These are phyloP conservation scores for Salvia hispanica DNA, from an alignment of 257 asterid species.

Conservation along the genomic window DNA sequence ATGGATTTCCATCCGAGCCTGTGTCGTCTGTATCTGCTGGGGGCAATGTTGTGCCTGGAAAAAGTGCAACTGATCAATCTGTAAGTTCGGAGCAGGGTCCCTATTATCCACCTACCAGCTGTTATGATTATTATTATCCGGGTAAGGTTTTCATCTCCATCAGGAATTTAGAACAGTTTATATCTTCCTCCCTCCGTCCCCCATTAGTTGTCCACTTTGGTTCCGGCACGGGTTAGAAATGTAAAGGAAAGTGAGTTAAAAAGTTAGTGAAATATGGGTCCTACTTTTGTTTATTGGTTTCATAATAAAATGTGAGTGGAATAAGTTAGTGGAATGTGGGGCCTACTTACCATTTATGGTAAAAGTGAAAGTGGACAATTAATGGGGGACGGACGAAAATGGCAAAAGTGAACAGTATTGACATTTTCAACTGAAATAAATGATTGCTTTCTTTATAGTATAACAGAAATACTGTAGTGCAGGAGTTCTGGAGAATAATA, in stretches of 20 bases:
- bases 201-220: too few relatives aligned
- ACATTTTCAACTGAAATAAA: background rate
- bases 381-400: too few relatives aligned
- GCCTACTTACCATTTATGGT: too few relatives aligned
- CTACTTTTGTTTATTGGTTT: too few relatives aligned
- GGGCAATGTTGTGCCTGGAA: conserved; percentile 43
- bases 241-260: too few relatives aligned
- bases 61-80: conserved; percentile 38
- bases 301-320: too few relatives aligned
- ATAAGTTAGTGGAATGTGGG: too few relatives aligned
- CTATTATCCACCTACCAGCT: conserved; percentile 56
- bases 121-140: conserved; percentile 62
- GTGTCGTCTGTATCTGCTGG: conserved; percentile 37
- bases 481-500: background rate
- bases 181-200: too few relatives aligned
- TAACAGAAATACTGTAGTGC: background rate
- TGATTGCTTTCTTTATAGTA: background rate
- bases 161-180: background rate
- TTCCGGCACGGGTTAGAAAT: too few relatives aligned
- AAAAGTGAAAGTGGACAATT: too few relatives aligned
- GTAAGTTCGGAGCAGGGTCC: conserved; percentile 52
- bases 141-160: conserved; percentile 44
- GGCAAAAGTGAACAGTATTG: too few relatives aligned
- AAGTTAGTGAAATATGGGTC: too few relatives aligned
- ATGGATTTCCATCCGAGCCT: conserved; percentile 43